A percentile compares a stretch with the other conserved stretches of the same genome.
These are phyloP conservation scores for Zygoascus tannicola DNA, from an alignment of 805 yeast genomes.

Conservation along the genomic window DNA sequence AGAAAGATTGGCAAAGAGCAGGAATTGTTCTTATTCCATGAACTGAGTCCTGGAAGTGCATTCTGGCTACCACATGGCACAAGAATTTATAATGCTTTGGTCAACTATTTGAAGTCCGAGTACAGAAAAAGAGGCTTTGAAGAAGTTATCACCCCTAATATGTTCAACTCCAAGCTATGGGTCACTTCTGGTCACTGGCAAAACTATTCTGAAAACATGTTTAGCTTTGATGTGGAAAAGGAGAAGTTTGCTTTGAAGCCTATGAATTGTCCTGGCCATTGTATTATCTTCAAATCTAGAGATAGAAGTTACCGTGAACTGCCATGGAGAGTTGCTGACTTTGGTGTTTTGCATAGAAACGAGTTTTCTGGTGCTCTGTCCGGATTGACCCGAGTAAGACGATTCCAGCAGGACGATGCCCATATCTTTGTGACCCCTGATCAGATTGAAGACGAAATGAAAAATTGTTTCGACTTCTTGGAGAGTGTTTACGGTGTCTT, in stretches of 20 bases:
- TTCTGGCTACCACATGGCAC: constrained; percentile 99
- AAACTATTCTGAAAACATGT: constrained; percentile 96
- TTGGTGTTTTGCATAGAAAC: constrained; percentile 94
- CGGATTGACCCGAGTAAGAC: constrained; percentile 92
- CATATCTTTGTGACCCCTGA: constrained; percentile 93
- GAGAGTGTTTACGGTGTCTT: constrained; percentile 79
- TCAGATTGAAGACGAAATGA: constrained; percentile 12
- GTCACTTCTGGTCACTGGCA: constrained; percentile 99
- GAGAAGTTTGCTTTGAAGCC: constrained; percentile 93
- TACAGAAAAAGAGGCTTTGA: constrained; percentile 92
- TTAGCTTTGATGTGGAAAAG: constrained; percentile 92
- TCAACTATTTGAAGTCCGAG: constrained; percentile 70
- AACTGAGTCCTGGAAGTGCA: constrained; percentile 94
- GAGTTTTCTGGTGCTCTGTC: constrained; percentile 93
- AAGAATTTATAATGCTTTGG: constrained; percentile 84
- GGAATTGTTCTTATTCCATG: constrained; percentile 90
- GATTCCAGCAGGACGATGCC: constrained; percentile 99
- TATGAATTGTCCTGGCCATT: constrained; percentile 96
- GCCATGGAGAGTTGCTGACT: constrained; percentile 98
- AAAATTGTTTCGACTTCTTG: constrained; percentile 67
- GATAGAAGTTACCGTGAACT: constrained; percentile 94
- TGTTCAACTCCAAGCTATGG: constrained; percentile 97
- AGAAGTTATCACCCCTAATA: constrained; percentile 97
- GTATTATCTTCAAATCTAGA: constrained; percentile 82
- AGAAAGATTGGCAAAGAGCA: constrained; percentile 95